A percentile compares a stretch with the other conserved stretches of the same genome.
These are phyloP conservation scores for Candida albicans DNA, from an alignment of 1,139 yeast species.

Conservation along the genomic window DNA sequence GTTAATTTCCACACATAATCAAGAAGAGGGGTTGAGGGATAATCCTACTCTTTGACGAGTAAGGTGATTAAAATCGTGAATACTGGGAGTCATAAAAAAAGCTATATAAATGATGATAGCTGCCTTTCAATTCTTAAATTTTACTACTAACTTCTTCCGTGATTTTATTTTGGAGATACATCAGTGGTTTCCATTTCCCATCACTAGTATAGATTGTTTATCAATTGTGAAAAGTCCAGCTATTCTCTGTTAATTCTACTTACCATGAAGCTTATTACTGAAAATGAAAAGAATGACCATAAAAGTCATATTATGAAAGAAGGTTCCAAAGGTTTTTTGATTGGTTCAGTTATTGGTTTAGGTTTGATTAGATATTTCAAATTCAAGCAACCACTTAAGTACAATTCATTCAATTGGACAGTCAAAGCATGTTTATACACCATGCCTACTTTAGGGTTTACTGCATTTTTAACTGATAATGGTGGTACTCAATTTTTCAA, in stretches of 20 bases:
- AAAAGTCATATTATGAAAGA: constrained; percentile 55
- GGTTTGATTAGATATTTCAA: constrained; percentile 40
- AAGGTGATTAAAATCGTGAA: too few relatives aligned
- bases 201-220: too few relatives aligned
- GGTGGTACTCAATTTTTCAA: constrained; percentile 58
- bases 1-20: too few relatives aligned
- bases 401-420: constrained; percentile 35
- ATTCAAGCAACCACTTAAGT: constrained; percentile 23
- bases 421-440: constrained; percentile 58
- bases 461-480: constrained; percentile 56
- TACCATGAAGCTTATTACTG: constrained; percentile 63
- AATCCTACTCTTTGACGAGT: too few relatives aligned
- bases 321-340: constrained; percentile 59
- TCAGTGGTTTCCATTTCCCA: too few relatives aligned
- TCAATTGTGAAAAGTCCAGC: too few relatives aligned
- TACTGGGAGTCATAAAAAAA: too few relatives aligned
- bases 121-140: too few relatives aligned
- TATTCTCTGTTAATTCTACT: not conserved
- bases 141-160: too few relatives aligned
- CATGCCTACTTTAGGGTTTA: constrained; percentile 48
- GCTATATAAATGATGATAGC: too few relatives aligned
- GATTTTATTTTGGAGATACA: too few relatives aligned
- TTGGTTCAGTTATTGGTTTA: constrained; percentile 55
- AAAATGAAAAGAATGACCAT: constrained; percentile 68
- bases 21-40: too few relatives aligned